Evolutionary conservation across 768 basidiomycete species (phyloP), one percentile per base, ranked within the genome.

Genomic region (Boletellus ananas): DNA sequence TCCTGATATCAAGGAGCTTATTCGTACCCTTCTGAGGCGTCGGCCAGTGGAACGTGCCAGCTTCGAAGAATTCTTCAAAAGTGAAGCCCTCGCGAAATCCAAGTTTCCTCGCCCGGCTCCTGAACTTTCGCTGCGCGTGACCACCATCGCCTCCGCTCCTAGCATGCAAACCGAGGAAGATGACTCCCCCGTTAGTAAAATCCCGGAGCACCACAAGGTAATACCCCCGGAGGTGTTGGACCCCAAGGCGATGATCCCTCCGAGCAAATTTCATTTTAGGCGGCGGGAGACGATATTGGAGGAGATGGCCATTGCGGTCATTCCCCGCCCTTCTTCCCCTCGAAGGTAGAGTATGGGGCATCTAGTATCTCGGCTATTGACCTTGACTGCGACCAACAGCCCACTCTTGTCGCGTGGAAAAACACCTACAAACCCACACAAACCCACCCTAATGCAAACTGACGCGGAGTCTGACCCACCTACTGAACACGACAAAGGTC

Each of bases 51-150:
- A 96, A 63, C 78, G 95, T 2, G 86, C 91, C 20, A 84, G 78
- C 49, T 99, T 94, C 52, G 90, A 94, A 12, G 90, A 94, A 36
- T 97, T 96, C 71, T 99, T 99, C 65, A 76, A 77, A 45, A 90
- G 88, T 56, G 78, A 77, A 29, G 93, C 86, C 33, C 73, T 88
- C 57, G 83, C 78, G 23, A 88, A 85, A 64, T 85, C 80, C 34
- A 91, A 85, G 70, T 90, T 90, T 60, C 83, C 85, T 6, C 72
- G 83, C 39, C 80, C 83, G 7, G 49, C 34, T 16, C 44, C 57
- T 13, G 21, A 61, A 56, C 37, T 48, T 43, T 33, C 52, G 16
- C 56, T 34, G 2, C 62, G 55, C 8, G 34, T 43, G n/a, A 46
- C 52, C 4, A 37, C 42, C 7, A 48, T 60, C 6, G 39, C 50